These are phyloP conservation scores for Lobosporangium transversale DNA, from an alignment of 192 early-diverging fungal species.

Conservation along the genomic window DNA sequence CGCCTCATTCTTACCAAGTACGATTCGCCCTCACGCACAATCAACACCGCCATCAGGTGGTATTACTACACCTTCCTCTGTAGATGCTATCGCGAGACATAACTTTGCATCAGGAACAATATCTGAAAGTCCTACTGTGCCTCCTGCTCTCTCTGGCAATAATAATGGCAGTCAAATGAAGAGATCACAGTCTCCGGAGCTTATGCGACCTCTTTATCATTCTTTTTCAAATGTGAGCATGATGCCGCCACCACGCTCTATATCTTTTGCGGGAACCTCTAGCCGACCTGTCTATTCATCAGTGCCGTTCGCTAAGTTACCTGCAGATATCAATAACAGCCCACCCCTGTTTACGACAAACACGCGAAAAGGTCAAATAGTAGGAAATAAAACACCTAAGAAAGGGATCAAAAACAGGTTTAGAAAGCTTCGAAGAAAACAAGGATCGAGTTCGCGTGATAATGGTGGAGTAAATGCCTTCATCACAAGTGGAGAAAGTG, in stretches of 20 bases:
- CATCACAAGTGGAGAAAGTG: conserved; percentile 45
- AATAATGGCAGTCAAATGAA: conserved; percentile 1
- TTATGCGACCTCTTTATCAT: conserved; percentile 8
- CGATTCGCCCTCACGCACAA: no score
- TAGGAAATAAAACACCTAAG: conserved; percentile 17
- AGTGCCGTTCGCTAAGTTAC: not conserved
- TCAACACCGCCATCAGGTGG: no score
- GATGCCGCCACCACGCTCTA: conserved; percentile 11
- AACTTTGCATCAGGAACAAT: no score
- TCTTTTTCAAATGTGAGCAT: not conserved
- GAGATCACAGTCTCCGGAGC: not conserved
- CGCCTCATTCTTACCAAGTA: no score
- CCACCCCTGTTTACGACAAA: not conserved
- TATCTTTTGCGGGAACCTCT: conserved; percentile 7
- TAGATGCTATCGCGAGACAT: no score
- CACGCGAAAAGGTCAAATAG: conserved; percentile 17
- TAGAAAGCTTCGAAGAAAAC: conserved; percentile 25
- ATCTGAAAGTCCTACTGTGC: no score
- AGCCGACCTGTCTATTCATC: not conserved
- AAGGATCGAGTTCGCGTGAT: conserved; percentile 22
- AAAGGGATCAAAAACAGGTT: conserved; percentile 42
- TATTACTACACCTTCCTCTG: no score
- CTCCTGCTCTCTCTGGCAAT: no score
- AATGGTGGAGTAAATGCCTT: conserved; percentile 4
- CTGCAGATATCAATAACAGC: not conserved